Evolutionary conservation across 2,329 filamentous ascomycete genomes (phyloP), one percentile per base, ranked within the genome.

Genomic region (Pseudogymnoascus sp.): DNA sequence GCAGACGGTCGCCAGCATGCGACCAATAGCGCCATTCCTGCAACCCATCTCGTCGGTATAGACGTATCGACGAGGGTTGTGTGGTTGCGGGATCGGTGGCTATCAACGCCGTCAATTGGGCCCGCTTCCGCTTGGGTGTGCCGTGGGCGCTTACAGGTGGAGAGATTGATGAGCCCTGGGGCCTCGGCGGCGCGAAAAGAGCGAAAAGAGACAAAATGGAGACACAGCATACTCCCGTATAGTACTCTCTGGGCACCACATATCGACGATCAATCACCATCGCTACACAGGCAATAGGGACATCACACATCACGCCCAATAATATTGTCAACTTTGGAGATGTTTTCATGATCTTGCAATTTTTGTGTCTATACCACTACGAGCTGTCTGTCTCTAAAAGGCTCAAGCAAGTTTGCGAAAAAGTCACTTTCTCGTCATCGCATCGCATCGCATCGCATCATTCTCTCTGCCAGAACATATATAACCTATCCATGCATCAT

Each of bases 401-500:
- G 49, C 49, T 33, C 49, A 33, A 16, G 49, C 23, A 33, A 55
- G 25, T 21, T 18, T 55, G 25, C n/a, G 28, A 55, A 55, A 55
- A 25, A 33, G 25, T 55, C 49, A 55, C 49, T 55, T 55, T 55
- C 49, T 55, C 49, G 49, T 55, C 28, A 55, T 55, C 25, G 25
- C 49, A 55, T 55, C 45, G 28, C 49, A 33, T 55, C 49, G 28
- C 49, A 33, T 55, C 49, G 28, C 49, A 55, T 55, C 28, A 33
- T 55, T 55, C 28, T 55, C 28, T 55, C 25, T 33, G 49, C 49
- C 7, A 33, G 28, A 55, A 55, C 28, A 55, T 55, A 55, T 55
- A 55, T 55, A 55, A 55, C 49, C 49, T 33, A 55, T 55, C 49
- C 49, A 55, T 55, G 49, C 49, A 55, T 55, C 49, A 55, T 55